phyloP scores from a whole-genome alignment of 2,329 filamentous ascomycete species.

The Talaromyces albobiverticillius region DNA sequence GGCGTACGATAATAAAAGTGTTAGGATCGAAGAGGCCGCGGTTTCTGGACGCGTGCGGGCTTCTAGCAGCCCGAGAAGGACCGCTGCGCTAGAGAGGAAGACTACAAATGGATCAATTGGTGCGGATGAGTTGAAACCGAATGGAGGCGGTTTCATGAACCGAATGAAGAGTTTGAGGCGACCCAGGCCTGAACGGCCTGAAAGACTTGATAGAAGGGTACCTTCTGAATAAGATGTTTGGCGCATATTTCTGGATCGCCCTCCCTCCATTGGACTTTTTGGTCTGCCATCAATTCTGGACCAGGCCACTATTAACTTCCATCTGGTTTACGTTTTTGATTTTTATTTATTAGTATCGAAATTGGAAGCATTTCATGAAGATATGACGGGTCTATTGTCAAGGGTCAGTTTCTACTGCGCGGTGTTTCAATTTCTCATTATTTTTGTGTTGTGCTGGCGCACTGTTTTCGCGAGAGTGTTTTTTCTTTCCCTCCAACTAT shows the following conservation, averaged over 20 bases:
- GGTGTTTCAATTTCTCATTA: conserved; percentile 17
- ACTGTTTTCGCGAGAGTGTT: conserved; percentile 10
- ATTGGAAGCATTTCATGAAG: conserved; percentile 20
- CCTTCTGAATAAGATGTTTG: conserved; percentile 7
- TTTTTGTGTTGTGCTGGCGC: neutral
- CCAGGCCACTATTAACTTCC: neutral
- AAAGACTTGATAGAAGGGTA: conserved; percentile 33
- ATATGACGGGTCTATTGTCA: conserved; percentile 31
- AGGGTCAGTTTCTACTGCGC: conserved; percentile 19
- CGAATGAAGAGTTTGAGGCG: conserved; percentile 78
- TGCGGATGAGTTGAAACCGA: conserved; percentile 44
- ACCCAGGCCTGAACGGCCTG: conserved; percentile 30
- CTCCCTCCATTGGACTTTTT: neutral
- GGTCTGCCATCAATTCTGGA: neutral
- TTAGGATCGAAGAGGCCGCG: conserved; percentile 53
- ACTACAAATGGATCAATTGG: conserved; percentile 50
- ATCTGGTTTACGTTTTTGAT: neutral
- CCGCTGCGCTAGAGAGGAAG: conserved; percentile 59
- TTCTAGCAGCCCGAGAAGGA: conserved; percentile 59
- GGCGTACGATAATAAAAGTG: conserved; percentile 63
- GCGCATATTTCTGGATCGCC: neutral
- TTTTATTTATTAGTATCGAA: conserved; percentile 3
- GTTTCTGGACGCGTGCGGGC: conserved; percentile 39
- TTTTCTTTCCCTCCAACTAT: neutral
- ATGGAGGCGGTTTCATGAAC: conserved; percentile 65